These are phyloP conservation scores for Fusarium austroafricanum DNA, from an alignment of 2,329 filamentous ascomycete species.

Conservation along the genomic window DNA sequence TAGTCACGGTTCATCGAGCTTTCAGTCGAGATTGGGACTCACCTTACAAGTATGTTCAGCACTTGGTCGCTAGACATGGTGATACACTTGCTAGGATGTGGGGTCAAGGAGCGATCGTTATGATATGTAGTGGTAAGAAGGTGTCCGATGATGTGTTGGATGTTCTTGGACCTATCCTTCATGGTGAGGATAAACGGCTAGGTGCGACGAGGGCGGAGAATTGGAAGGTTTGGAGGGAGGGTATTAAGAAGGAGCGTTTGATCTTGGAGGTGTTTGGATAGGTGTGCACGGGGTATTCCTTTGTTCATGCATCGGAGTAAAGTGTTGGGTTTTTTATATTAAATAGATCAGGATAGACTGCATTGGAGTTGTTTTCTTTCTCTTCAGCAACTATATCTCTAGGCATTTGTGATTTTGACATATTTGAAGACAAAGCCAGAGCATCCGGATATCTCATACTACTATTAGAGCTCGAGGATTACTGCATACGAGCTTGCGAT, in stretches of 20 bases:
- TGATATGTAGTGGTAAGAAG: constrained; percentile 19
- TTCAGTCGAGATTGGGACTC: constrained; percentile 2
- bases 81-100: background rate
- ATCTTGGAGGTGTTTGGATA: constrained; percentile 18
- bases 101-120: constrained; percentile 10
- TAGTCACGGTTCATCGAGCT: background rate
- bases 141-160: constrained; percentile 8
- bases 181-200: background rate
- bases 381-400: no score
- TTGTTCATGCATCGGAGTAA: no score
- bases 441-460: no score
- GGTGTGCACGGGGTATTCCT: no score
- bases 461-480: no score
- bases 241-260: background rate
- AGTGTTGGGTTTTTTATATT: background rate
- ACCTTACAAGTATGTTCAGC: constrained; percentile 3
- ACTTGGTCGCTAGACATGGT: background rate
- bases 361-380: no score
- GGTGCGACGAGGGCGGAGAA: background rate
- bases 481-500: no score
- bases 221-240: constrained; percentile 4
- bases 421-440: no score
- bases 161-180: constrained; percentile 9
- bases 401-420: no score
- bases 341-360: background rate